A percentile compares a stretch with the other conserved stretches of the same genome.
Conservation (phyloP, 2,329 filamentous ascomycete genomes). For the Rachicladosporium sp. region DNA sequence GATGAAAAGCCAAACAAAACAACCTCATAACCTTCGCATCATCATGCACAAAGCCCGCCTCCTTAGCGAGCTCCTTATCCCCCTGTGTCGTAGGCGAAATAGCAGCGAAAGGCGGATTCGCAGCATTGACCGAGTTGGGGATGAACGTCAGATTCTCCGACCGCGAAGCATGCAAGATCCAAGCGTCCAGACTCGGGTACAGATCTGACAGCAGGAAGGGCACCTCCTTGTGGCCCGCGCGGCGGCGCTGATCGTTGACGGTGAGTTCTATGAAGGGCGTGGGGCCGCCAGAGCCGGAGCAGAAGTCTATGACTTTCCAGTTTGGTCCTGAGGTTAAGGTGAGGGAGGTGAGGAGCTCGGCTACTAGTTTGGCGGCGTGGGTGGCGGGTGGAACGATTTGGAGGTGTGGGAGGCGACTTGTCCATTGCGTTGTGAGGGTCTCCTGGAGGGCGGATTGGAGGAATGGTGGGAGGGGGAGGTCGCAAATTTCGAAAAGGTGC, state of each 20-base stretch:
- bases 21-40: constrained; percentile 46
- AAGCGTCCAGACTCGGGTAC: constrained; percentile 26
- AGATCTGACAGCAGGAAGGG: constrained; percentile 30
- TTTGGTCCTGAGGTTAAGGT: constrained; percentile 35
- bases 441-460: constrained; percentile 33
- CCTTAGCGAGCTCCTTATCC: constrained; percentile 10
- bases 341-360: constrained; percentile 21
- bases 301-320: constrained; percentile 63
- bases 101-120: constrained; percentile 36
- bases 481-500: constrained; percentile 22
- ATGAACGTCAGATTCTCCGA: constrained; percentile 46
- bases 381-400: constrained; percentile 47
- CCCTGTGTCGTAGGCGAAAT: constrained; percentile 32
- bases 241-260: constrained; percentile 18
- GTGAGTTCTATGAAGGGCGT: constrained; percentile 24
- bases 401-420: constrained; percentile 43
- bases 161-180: constrained; percentile 19
- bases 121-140: constrained; percentile 51
- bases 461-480: constrained; percentile 7
- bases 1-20: constrained; percentile 66
- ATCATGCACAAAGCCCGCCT: constrained; percentile 7
- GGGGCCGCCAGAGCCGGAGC: constrained; percentile 57
- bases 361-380: constrained; percentile 46
- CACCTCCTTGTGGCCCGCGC: constrained; percentile 15
- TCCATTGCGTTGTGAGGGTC: constrained; percentile 53